phyloP scores from a whole-genome alignment of 257 asterid genomes.

The Eustoma russellianum region DNA sequence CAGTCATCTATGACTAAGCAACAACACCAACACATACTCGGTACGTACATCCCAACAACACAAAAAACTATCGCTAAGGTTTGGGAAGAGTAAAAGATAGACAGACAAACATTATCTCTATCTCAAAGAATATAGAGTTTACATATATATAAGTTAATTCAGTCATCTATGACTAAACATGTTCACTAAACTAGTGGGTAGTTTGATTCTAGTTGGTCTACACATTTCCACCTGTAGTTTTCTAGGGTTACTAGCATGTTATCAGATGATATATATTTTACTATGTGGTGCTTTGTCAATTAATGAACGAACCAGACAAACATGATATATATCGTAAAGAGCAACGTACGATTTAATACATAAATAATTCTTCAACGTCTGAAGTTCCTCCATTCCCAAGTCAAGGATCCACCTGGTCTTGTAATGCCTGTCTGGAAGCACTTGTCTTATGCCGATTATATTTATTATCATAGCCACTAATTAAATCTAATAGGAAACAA shows the following conservation, averaged over 20 bases:
- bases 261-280: background rate
- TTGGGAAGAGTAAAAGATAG: too few species aligned
- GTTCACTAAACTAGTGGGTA: too few species aligned
- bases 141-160: too few species aligned
- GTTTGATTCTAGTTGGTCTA: too few species aligned
- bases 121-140: too few species aligned
- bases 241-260: conserved; percentile 16
- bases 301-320: conserved; percentile 13
- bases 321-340: conserved; percentile 11
- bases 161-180: too few species aligned
- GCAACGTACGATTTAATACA: background rate
- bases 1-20: too few species aligned
- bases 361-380: conserved; percentile 16
- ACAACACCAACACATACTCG: too few species aligned
- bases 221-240: background rate
- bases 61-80: too few species aligned
- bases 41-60: too few species aligned
- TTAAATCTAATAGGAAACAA: background rate
- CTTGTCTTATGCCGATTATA: conserved; percentile 4
- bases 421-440: background rate
- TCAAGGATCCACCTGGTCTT: conserved; percentile 25
- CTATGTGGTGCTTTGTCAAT: conserved; percentile 1
- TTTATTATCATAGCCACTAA: conserved; percentile 5
- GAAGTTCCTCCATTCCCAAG: conserved; percentile 24
- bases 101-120: too few species aligned